Evolutionary conservation across 768 basidiomycete species (phyloP), one percentile per base, ranked within the genome.

Genomic region (Xerocomellus chrysenteron): DNA sequence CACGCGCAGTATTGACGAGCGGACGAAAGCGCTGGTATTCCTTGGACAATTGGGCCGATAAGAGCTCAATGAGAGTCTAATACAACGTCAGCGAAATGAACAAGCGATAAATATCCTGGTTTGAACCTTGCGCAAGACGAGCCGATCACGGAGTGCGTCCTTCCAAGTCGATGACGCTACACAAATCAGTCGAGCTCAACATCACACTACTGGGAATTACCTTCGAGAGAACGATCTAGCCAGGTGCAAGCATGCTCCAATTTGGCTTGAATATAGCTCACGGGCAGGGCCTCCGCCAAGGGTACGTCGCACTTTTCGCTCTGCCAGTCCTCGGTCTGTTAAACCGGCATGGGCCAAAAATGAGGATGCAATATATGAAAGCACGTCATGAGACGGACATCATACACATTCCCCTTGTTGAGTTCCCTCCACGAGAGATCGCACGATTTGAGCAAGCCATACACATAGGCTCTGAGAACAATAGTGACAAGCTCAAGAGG

Each of bases 301-400:
- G 85, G 82, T 0, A 95, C 79, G 19, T 92, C 92, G 63, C 86
- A 88, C 73, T 94, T 94, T 60, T 97, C 94, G 55, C 88, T 81
- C 69, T 92, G 90, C 86, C 90, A 92, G 64, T 94, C 92, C 77
- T 94, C 92, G 57, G 82, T 77, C 92, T 93, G 68, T 55, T 19
- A 49, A 57, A 61, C 44, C 54, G 41, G 26, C 14, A 30, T 28
- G 59, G 53, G 47, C 41, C 17, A 44, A 32, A 58, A 37, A 60
- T 62, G 56, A 65, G 61, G 47, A 47, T 41, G 48, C 26, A 35
- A 54, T 9, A 52, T 8, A 50, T 55, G 59, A 58, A 56, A 55
- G 56, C 49, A 44, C 56, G 48, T 47, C 67, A 48, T 56, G 42
- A 47, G 54, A 78, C 87, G 64, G 63, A 93, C 93, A 74, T 98